Base-by-base conservation (phyloP, 805 yeast species). In the Nakazawaea anatomiae region DNA sequence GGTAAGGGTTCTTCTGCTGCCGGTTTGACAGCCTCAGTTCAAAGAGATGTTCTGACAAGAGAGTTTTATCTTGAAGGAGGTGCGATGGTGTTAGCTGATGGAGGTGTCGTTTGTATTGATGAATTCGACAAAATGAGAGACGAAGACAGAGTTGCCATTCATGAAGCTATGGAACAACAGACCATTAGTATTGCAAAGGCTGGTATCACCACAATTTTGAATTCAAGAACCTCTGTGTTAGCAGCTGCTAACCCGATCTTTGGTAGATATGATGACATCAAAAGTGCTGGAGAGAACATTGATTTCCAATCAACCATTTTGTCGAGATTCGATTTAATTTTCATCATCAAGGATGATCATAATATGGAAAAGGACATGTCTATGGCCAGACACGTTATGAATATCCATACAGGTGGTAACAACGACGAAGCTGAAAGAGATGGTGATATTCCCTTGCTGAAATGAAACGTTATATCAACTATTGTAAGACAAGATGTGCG, bases 1-100 rank as follows among this genome's bases (percentile, higher is more conserved):
- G 99, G 99, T 73, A 94, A 94, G 64, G 99, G 99, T 62, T 92
- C 99, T 0, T 92, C 98, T 9, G 99, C 99, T 2, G 99, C 98
- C 2, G 99, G 99, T 82, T 78, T 94, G 68, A 94, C 99, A 1
- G 99, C 99, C 0, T 86, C 96, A 14, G 98, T 94, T 18, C 99
- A 92, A 71, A 79, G 97, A 65, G 98, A 94, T 66, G 76, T 89
- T 1, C 73, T 75, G 28, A 87, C 97, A 0, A 74, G 96, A 56
- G 99, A 94, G 60, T 94, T 92, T 66, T 92, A 88, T 66, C 73
- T 94, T 49, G 99, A 94, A 77, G 99, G 99, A 54, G 99, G 99
- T 69, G 99, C 99, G 7, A 91, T 94, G 97, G 99, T 94, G n/a
- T 74, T 94, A 47, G 99, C 99, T 0, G 99, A 94, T 71, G 98